Base-by-base conservation (phyloP, 805 yeast species). In the Candida corydali region DNA sequence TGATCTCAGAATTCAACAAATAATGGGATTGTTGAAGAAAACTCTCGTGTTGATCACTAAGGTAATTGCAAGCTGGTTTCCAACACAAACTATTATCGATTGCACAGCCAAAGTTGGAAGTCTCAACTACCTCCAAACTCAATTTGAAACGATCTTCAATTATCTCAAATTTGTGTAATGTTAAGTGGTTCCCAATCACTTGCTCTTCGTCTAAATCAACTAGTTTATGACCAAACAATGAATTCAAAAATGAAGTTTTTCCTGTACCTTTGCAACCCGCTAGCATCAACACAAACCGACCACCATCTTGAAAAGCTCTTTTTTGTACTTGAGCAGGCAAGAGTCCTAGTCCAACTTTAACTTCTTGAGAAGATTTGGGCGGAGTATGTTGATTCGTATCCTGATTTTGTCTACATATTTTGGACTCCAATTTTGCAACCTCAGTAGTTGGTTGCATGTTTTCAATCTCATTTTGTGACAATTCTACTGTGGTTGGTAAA, bases 211-310 rank as follows among this genome's bases (percentile, higher is more conserved):
- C 29, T 11, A 32, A 16, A 18, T 38, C 33, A 9, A 36, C 27
- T 11, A 39, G 29, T 65, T 39, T 54, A 55, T 47, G 12, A 6
- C 82, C 80, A 56, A 86, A 84, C 44, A 89, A 69, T 7, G 94
- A 80, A 66, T 89, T 86, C 47, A 87, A 65, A 44, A 88, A 86
- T 1, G 91, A 77, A 3, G 86, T 76, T 54, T 86, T 86, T 1
- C 87, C 86, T 32, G 56, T 51, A 12, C 69, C 68, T 41, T 39
- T 31, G 7, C 24, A 34, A 1, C 72, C 72, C 2, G 58, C 66
- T 5, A 65, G 59, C 61, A 65, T 59, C 37, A 66, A 42, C 22
- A 61, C 59, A 37, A 65, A 63, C 11, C 38, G 40, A 5, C 50
- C 60, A 1, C 70, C 70, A 26, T 47, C 55, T 34, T 51, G 46